Evolutionary conservation across 2,329 filamentous ascomycete species (phyloP).

Genomic region (Aspergillus proliferans): DNA sequence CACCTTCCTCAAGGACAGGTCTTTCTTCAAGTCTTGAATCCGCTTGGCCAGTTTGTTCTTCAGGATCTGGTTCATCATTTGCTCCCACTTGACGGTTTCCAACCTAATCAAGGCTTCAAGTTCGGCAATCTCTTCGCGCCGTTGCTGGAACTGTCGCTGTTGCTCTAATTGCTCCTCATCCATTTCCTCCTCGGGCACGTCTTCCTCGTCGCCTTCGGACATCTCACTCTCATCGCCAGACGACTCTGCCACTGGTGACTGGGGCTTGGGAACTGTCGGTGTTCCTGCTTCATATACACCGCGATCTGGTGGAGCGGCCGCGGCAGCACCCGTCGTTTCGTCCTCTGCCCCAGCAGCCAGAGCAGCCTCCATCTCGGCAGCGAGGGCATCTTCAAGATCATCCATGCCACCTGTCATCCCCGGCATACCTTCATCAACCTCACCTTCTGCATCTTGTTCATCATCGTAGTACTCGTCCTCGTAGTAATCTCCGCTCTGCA

Average conservation of each 20-base stretch:
- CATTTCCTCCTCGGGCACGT: slow-evolving; percentile 30
- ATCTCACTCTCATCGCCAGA: slow-evolving; percentile 39
- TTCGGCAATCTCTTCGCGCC: slow-evolving; percentile 40
- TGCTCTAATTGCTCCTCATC: slow-evolving; percentile 40
- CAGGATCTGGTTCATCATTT: slow-evolving; percentile 34
- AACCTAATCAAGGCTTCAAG: slow-evolving; percentile 34
- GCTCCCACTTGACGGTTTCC: slow-evolving; percentile 36
- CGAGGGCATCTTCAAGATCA: slow-evolving; percentile 36
- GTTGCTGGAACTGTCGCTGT: slow-evolving; percentile 37
- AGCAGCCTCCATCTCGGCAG: slow-evolving; percentile 40
- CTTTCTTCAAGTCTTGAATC: slow-evolving; percentile 39
- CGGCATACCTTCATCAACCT: slow-evolving; percentile 40
- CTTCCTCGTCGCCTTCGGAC: slow-evolving; percentile 30
- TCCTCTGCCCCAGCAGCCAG: slow-evolving; percentile 35
- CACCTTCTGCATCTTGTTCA: slow-evolving; percentile 46
- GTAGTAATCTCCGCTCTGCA: slow-evolving; percentile 43
- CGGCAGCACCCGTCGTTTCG: slow-evolving; percentile 12
- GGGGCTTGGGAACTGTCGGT: slow-evolving; percentile 26
- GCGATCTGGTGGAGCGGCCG: slow-evolving; percentile 9
- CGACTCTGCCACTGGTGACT: slow-evolving; percentile 30
- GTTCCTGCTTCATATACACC: slow-evolving; percentile 25
- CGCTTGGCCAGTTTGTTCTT: slow-evolving; percentile 40
- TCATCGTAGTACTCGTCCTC: slow-evolving; percentile 34
- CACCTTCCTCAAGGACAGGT: slow-evolving; percentile 39
- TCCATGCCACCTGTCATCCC: slow-evolving; percentile 26